Percentiles rank a stretch among this genome's conserved stretches.
Conservation (phyloP, 345 rosid species). For the Rhodamnia argentea region DNA sequence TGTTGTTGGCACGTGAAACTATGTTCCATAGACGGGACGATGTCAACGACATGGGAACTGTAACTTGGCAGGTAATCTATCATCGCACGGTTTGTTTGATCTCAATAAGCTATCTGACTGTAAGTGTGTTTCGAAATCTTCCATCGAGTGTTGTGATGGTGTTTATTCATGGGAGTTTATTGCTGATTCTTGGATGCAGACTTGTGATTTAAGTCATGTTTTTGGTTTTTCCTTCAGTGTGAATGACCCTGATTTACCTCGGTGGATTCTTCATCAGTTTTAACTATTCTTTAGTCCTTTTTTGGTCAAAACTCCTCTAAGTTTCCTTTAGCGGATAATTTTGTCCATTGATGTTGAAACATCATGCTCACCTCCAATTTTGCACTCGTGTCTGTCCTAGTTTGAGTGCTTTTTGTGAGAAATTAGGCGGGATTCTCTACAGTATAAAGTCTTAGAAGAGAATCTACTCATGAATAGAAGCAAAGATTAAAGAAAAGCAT, state of each 20-base stretch:
- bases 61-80: conserved; percentile 43
- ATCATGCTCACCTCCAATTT: background rate
- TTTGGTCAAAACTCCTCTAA: background rate
- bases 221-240: background rate
- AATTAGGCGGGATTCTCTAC: background rate
- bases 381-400: background rate
- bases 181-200: background rate
- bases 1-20: conserved; percentile 49
- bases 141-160: background rate
- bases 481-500: background rate
- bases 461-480: background rate
- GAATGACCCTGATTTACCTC: background rate
- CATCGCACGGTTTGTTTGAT: background rate
- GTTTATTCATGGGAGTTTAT: background rate
- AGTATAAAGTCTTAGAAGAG: background rate
- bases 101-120: background rate
- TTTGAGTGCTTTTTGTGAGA: background rate
- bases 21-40: conserved; percentile 16
- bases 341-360: background rate
- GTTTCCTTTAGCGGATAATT: background rate
- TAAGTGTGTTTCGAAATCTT: background rate
- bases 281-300: background rate
- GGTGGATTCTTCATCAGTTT: background rate
- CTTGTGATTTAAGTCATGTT: background rate
- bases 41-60: conserved; percentile 26